Conservation (phyloP, 805 yeast genomes). For the Metschnikowia lochheadii region DNA sequence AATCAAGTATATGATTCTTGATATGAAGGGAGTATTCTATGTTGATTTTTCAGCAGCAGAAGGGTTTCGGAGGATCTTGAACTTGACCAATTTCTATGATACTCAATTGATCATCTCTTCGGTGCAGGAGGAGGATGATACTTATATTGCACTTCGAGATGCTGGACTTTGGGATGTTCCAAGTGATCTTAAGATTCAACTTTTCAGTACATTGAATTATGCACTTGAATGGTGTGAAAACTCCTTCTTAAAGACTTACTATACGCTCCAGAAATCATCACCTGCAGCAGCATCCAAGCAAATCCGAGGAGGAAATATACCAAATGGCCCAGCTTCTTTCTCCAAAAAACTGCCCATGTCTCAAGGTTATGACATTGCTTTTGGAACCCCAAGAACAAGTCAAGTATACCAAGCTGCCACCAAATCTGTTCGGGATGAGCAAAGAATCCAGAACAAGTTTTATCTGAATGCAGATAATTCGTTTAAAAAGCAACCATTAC, state of each 20-base stretch:
- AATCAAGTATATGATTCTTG: constrained; percentile 76
- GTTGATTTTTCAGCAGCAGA: constrained; percentile 96
- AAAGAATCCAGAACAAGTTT: constrained; percentile 44
- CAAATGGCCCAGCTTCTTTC: constrained; percentile 2
- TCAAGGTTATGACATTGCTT: constrained; percentile 22
- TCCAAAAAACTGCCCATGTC: constrained; percentile 13
- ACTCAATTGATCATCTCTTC: constrained; percentile 78
- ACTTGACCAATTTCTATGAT: constrained; percentile 63
- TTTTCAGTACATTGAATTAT: constrained; percentile 75
- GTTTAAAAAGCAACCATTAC: constrained; percentile 52
- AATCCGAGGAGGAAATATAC: constrained; percentile 7
- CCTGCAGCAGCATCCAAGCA: constrained; percentile 6
- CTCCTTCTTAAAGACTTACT: constrained; percentile 67
- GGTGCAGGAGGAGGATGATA: constrained; percentile 60
- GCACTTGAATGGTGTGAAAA: constrained; percentile 98
- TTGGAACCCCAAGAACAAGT: constrained; percentile 51
- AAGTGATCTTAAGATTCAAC: constrained; percentile 44
- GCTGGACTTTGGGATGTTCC: constrained; percentile 67
- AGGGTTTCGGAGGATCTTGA: constrained; percentile 82
- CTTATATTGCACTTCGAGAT: constrained; percentile 69
- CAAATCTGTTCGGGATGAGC: constrained; percentile 41
- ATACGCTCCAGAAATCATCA: constrained; percentile 27
- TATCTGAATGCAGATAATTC: constrained; percentile 35
- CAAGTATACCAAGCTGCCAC: constrained; percentile 53
- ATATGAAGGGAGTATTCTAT: constrained; percentile 74